phyloP scores from a whole-genome alignment of 75 land plant genomes.

The Picea glauca region DNA sequence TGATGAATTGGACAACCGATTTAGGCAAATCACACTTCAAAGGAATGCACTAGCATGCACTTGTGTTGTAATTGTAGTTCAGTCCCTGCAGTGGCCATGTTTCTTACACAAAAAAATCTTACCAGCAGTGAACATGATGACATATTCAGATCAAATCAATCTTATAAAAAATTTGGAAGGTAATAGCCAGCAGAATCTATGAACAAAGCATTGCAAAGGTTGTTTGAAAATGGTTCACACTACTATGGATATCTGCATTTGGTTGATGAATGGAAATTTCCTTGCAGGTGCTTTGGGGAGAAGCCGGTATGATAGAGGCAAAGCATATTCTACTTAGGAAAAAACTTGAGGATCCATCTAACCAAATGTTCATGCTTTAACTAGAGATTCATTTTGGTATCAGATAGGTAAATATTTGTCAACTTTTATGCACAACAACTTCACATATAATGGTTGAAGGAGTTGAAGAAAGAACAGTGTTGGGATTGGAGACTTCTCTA shows the following conservation, averaged over 20 bases:
- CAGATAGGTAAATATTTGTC: slow-evolving; percentile 46
- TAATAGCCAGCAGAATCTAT: too few relatives aligned
- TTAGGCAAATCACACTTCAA: not conserved
- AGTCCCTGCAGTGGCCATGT: slow-evolving; percentile 18
- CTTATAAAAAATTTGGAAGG: not conserved
- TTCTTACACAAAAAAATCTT: not conserved
- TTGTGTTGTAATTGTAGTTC: too few relatives aligned
- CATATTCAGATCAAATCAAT: not conserved
- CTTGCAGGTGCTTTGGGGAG: slow-evolving; percentile 90
- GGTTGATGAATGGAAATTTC: not conserved
- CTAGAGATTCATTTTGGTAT: slow-evolving; percentile 79
- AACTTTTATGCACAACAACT: too few relatives aligned
- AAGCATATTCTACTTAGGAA: slow-evolving; percentile 65
- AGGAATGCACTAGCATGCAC: not conserved
- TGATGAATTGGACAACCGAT: not conserved
- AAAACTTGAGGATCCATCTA: slow-evolving; percentile 70
- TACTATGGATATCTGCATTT: too few relatives aligned
- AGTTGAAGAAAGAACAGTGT: too few relatives aligned
- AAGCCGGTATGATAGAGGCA: slow-evolving; percentile 89
- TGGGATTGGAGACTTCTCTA: too few relatives aligned
- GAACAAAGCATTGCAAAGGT: too few relatives aligned
- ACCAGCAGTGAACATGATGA: not conserved
- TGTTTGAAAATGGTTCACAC: too few relatives aligned
- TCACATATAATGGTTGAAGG: too few relatives aligned
- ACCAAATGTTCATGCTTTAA: slow-evolving; percentile 15